Conservation (phyloP, 805 yeast species). For the Kazachstania kunashirensis region DNA sequence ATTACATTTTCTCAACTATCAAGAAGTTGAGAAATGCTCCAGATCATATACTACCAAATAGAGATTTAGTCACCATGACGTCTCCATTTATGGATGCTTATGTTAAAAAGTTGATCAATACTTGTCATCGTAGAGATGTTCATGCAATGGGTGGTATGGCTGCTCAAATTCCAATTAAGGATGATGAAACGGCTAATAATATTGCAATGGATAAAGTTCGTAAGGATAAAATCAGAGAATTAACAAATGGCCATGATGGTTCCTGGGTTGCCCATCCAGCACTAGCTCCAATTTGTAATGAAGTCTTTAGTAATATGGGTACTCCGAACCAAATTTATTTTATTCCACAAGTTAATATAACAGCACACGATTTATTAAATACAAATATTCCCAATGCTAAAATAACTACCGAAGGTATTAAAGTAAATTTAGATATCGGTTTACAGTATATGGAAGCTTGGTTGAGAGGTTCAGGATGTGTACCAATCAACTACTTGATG, state of each 20-base stretch:
- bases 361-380: slow-evolving; percentile 46
- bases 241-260: slow-evolving; percentile 73
- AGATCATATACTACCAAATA: slow-evolving; percentile 60
- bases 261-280: slow-evolving; percentile 93
- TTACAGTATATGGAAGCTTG: slow-evolving; percentile 77
- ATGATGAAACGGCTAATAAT: slow-evolving; percentile 52
- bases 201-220: slow-evolving; percentile 65
- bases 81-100: slow-evolving; percentile 76
- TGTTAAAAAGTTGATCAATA: slow-evolving; percentile 61
- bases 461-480: slow-evolving; percentile 78
- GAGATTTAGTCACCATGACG: slow-evolving; percentile 70
- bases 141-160: slow-evolving; percentile 92
- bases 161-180: slow-evolving; percentile 74
- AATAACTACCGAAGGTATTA: slow-evolving; percentile 62
- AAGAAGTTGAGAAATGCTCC: slow-evolving; percentile 63
- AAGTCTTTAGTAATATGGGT: slow-evolving; percentile 69
- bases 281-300: slow-evolving; percentile 59
- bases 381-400: slow-evolving; percentile 55
- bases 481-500: slow-evolving; percentile 76
- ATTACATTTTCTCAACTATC: slow-evolving; percentile 72
- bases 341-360: slow-evolving; percentile 33
- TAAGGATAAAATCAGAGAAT: slow-evolving; percentile 69
- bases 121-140: slow-evolving; percentile 69
- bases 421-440: slow-evolving; percentile 66
- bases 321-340: slow-evolving; percentile 65